Conservation (phyloP, 305 asterid species). For the Fraxinus sp. region DNA sequence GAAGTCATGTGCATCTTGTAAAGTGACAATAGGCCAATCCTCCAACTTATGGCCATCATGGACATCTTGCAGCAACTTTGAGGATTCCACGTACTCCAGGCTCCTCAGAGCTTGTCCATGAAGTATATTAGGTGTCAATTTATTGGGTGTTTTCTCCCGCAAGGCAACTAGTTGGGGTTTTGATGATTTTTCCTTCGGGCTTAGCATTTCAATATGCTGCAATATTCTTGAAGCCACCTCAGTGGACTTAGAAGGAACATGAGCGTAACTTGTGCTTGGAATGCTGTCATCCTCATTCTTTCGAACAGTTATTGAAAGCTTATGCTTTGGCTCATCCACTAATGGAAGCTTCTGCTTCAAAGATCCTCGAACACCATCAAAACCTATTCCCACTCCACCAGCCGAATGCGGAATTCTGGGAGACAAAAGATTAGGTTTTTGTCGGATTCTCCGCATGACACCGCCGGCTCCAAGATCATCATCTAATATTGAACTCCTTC, state of each 20-base stretch:
- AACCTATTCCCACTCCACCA: slow-evolving; percentile 40
- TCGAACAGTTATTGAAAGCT: slow-evolving; percentile 33
- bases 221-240: slow-evolving; percentile 79
- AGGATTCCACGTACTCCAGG: slow-evolving; percentile 53
- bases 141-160: slow-evolving; percentile 46
- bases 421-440: slow-evolving; percentile 56
- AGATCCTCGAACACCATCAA: slow-evolving; percentile 32
- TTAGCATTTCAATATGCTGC: slow-evolving; percentile 66
- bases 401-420: slow-evolving; percentile 34
- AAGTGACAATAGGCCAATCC: slow-evolving; percentile 30
- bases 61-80: slow-evolving; percentile 44
- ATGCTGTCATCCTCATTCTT: slow-evolving; percentile 41
- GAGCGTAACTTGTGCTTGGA: slow-evolving; percentile 52
- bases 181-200: slow-evolving; percentile 64
- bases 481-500: slow-evolving; percentile 75
- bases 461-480: slow-evolving; percentile 76
- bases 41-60: slow-evolving; percentile 43
- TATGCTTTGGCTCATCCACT: slow-evolving; percentile 36
- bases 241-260: slow-evolving; percentile 62
- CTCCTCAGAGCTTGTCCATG: slow-evolving; percentile 61
- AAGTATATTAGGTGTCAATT: slow-evolving; percentile 53
- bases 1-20: slow-evolving; percentile 32
- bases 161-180: slow-evolving; percentile 47
- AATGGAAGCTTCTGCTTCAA: slow-evolving; percentile 39
- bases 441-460: slow-evolving; percentile 77